phyloP scores from a whole-genome alignment of 352 stramenopile genomes.

The Aphanomyces invadans region DNA sequence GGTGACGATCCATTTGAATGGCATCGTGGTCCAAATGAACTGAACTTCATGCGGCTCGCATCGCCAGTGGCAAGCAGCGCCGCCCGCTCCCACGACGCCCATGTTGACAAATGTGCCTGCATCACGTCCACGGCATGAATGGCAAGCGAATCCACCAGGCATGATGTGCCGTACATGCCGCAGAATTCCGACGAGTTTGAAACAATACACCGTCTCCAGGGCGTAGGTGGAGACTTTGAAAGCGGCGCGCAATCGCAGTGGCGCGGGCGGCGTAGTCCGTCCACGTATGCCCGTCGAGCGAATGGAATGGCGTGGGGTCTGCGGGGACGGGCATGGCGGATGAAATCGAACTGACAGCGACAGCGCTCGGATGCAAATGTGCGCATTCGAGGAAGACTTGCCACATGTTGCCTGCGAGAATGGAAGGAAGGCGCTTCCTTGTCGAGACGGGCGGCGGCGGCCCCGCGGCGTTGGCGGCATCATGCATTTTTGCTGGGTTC shows the following conservation, averaged over 20 bases:
- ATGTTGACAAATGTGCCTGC: neutral
- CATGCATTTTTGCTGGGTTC: no score
- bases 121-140: neutral
- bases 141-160: neutral
- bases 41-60: neutral
- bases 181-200: neutral
- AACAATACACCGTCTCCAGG: neutral
- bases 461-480: no score
- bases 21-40: neutral
- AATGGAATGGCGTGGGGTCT: no score
- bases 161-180: neutral
- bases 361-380: neutral
- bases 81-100: slow-evolving; percentile 1
- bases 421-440: neutral
- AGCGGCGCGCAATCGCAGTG: neutral
- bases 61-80: neutral
- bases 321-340: neutral
- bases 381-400: neutral
- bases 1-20: slow-evolving; percentile 13
- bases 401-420: neutral
- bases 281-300: no score
- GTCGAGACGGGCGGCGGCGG: neutral
- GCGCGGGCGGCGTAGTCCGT: neutral
- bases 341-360: neutral
- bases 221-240: neutral